Evolutionary conservation across 1,284 basidiomycete genomes (phyloP).

Genomic region (Schizophyllum commune): DNA sequence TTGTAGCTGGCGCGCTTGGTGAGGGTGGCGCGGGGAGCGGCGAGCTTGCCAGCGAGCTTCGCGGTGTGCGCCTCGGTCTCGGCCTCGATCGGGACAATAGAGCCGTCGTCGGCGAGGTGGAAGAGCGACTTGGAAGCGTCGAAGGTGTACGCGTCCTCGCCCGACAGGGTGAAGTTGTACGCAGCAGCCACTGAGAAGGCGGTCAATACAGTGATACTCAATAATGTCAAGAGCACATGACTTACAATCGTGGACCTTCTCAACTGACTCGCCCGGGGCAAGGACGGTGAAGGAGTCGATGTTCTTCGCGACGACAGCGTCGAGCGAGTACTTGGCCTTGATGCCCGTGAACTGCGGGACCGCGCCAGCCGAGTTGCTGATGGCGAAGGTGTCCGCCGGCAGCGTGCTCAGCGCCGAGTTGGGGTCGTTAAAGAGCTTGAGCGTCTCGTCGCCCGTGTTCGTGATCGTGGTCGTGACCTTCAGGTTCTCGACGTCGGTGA

Average conservation of each 20-base stretch:
- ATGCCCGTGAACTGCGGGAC: constrained; percentile 32
- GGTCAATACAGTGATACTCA: constrained; percentile 19
- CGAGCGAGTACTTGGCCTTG: constrained; percentile 28
- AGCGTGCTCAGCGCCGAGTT: constrained; percentile 29
- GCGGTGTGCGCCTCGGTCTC: constrained; percentile 27
- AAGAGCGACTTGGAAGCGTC: constrained; percentile 25
- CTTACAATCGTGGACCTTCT: constrained; percentile 34
- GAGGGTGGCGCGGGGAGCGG: constrained; percentile 26
- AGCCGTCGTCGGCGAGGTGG: constrained; percentile 35
- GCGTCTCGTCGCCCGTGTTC: constrained; percentile 40
- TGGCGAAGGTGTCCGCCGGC: constrained; percentile 35
- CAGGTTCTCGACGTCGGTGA: constrained; percentile 31
- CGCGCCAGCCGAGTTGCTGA: constrained; percentile 27
- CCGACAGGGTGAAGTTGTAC: constrained; percentile 39
- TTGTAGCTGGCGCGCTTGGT: constrained; percentile 33
- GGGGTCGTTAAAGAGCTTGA: constrained; percentile 41
- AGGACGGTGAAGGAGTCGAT: constrained; percentile 28
- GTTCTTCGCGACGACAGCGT: constrained; percentile 17
- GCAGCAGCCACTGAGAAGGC: constrained; percentile 29
- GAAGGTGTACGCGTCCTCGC: constrained; percentile 28
- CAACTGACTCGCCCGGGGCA: constrained; percentile 32
- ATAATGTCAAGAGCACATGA: constrained; percentile 14
- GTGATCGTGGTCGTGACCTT: constrained; percentile 33
- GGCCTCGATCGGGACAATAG: constrained; percentile 13
- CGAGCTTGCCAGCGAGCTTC: constrained; percentile 24